A percentile compares a stretch with the other conserved stretches of the same genome.
These are phyloP conservation scores for Xylaria sp. DNA, from an alignment of 2,329 filamentous ascomycete species.

Conservation along the genomic window DNA sequence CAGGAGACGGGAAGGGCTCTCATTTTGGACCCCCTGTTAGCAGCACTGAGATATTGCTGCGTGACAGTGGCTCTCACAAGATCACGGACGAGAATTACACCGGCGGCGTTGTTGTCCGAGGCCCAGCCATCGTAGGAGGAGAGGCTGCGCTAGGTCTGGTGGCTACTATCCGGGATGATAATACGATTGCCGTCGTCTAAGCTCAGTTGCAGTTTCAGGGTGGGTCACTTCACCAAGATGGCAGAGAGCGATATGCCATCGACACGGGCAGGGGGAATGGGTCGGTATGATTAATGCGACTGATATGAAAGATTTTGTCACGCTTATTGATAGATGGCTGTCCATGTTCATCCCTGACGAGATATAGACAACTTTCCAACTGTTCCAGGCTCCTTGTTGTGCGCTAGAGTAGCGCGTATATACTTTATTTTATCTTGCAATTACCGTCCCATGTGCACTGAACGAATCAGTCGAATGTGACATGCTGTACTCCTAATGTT, in stretches of 20 bases:
- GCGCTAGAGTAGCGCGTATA: not conserved
- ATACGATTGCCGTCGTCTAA: slow-evolving; percentile 67
- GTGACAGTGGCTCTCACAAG: slow-evolving; percentile 64
- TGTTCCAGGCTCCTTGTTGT: not conserved
- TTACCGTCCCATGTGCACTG: not conserved
- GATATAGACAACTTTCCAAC: slow-evolving; percentile 11
- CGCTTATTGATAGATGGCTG: not conserved
- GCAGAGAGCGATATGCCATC: not conserved
- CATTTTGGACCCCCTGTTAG: slow-evolving; percentile 87
- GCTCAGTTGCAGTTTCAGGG: not conserved
- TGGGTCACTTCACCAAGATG: not conserved
- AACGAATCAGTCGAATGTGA: not conserved
- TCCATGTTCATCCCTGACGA: slow-evolving; percentile 3
- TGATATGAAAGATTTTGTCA: slow-evolving; percentile 7
- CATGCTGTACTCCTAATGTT: slow-evolving; percentile 13
- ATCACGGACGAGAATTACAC: slow-evolving; percentile 66
- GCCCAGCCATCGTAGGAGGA: slow-evolving; percentile 72
- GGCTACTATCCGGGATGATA: slow-evolving; percentile 72
- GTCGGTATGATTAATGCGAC: not conserved
- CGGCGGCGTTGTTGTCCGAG: slow-evolving; percentile 74
- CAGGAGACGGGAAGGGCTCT: slow-evolving; percentile 48
- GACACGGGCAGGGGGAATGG: not conserved
- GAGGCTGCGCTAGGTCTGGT: slow-evolving; percentile 67
- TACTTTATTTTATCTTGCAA: slow-evolving; percentile 1
- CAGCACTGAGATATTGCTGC: slow-evolving; percentile 77